Percentiles rank a stretch among this genome's conserved stretches.
phyloP scores from a whole-genome alignment of 169 alveolate species.

The Besnoitia besnoiti region DNA sequence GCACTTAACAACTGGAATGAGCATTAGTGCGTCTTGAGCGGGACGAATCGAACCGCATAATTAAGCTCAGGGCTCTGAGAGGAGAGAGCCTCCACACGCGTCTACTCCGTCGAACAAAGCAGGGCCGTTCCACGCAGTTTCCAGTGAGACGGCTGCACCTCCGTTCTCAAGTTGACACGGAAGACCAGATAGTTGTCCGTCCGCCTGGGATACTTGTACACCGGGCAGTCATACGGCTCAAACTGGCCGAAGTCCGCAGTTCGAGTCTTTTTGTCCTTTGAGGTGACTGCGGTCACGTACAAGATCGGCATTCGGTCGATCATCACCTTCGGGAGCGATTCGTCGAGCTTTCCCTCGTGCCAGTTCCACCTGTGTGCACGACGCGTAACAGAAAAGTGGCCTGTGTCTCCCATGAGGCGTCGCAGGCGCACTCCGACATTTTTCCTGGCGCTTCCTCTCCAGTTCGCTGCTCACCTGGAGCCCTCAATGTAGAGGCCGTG shows the following conservation, averaged over 20 bases:
- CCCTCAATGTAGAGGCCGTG: conserved; percentile 96
- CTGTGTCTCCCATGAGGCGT: background rate
- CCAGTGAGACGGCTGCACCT: conserved; percentile 83
- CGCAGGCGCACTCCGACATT: background rate
- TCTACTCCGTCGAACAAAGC: conserved; percentile 79
- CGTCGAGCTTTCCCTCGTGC: conserved; percentile 90
- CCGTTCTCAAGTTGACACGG: conserved; percentile 89
- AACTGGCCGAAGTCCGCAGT: conserved; percentile 85
- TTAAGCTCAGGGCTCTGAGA: background rate
- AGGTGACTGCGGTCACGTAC: conserved; percentile 90
- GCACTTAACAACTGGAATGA: too few species aligned
- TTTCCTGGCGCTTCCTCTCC: background rate
- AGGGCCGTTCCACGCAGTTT: conserved; percentile 82
- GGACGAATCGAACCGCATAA: background rate
- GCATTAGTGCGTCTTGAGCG: too few species aligned
- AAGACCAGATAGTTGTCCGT: conserved; percentile 93
- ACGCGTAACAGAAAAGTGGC: background rate
- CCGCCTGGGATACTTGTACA: conserved; percentile 92
- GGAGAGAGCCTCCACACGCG: background rate
- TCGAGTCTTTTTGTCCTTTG: conserved; percentile 85
- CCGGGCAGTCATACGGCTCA: conserved; percentile 91
- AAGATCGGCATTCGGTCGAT: conserved; percentile 78
- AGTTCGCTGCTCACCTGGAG: conserved; percentile 72
- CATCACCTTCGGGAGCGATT: conserved; percentile 81
- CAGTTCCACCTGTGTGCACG: conserved; percentile 86